phyloP scores from a whole-genome alignment of 2,329 filamentous ascomycete genomes.

The Magnaporthales sp. region DNA sequence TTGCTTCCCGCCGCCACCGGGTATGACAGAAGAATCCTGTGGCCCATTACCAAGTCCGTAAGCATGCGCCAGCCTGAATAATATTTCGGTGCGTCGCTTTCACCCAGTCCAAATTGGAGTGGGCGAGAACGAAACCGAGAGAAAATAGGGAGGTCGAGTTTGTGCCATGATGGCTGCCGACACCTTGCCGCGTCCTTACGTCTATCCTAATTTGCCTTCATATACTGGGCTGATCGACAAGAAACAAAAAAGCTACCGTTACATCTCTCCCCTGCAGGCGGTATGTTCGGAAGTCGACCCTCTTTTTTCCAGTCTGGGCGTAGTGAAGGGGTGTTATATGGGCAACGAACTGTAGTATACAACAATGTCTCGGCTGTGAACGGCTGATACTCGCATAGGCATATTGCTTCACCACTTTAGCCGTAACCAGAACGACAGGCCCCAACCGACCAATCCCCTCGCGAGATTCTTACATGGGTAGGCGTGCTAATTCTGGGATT shows the following conservation, averaged over 20 bases:
- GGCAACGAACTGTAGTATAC: background rate
- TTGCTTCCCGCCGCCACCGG: background rate
- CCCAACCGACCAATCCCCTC: background rate
- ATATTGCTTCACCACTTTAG: background rate
- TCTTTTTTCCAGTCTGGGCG: background rate
- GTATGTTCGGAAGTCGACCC: background rate
- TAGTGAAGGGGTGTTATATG: background rate
- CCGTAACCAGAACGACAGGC: background rate
- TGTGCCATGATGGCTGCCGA: background rate
- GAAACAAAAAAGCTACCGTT: background rate
- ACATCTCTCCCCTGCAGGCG: background rate
- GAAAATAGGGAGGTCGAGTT: background rate
- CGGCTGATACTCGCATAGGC: background rate
- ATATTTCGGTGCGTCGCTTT: background rate
- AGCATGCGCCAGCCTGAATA: background rate
- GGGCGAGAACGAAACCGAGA: background rate
- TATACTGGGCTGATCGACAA: background rate
- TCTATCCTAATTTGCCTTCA: background rate
- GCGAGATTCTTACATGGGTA: background rate
- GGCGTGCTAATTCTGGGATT: background rate
- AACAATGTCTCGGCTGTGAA: background rate
- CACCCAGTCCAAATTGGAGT: background rate
- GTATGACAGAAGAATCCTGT: background rate
- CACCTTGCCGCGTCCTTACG: background rate
- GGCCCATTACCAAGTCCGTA: background rate